These are phyloP conservation scores for Jasminum sambac DNA, from an alignment of 257 asterid species.

Conservation along the genomic window DNA sequence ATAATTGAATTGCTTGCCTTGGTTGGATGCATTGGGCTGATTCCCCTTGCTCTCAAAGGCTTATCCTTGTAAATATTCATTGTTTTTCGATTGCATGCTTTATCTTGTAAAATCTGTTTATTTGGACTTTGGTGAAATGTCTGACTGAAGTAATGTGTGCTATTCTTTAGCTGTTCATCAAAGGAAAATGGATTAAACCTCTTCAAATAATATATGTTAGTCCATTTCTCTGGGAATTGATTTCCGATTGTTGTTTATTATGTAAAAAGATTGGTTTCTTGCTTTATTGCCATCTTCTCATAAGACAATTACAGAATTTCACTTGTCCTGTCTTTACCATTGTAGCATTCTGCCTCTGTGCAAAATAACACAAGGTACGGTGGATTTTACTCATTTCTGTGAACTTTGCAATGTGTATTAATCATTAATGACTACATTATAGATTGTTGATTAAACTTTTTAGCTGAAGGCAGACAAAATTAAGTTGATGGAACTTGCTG, in stretches of 20 bases:
- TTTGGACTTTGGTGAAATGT: not conserved
- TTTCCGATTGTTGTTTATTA: slow-evolving; percentile 21
- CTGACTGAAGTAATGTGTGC: not conserved
- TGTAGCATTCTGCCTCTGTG: slow-evolving; percentile 74
- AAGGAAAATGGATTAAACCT: not conserved
- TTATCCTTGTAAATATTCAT: slow-evolving; percentile 59
- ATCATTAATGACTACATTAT: slow-evolving; percentile 24
- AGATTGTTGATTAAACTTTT: slow-evolving; percentile 3
- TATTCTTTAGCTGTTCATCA: not conserved
- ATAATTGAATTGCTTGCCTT: slow-evolving; percentile 83
- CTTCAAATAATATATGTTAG: not conserved
- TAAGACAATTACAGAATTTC: slow-evolving; percentile 73
- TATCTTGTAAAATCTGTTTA: not conserved
- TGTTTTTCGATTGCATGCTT: not conserved
- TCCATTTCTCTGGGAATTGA: not conserved
- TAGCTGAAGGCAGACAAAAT: slow-evolving; percentile 88
- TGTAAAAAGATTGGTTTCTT: slow-evolving; percentile 81
- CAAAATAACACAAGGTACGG: slow-evolving; percentile 80
- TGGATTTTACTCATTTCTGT: slow-evolving; percentile 3
- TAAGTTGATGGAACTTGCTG: slow-evolving; percentile 86
- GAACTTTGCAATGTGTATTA: slow-evolving; percentile 32
- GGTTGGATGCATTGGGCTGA: slow-evolving; percentile 84
- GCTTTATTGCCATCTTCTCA: slow-evolving; percentile 83
- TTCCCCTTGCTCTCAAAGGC: slow-evolving; percentile 75
- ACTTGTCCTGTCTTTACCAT: slow-evolving; percentile 86